These are phyloP conservation scores for Phycomyces blakesleeanus DNA, from an alignment of 192 early-diverging fungal species.

Conservation along the genomic window DNA sequence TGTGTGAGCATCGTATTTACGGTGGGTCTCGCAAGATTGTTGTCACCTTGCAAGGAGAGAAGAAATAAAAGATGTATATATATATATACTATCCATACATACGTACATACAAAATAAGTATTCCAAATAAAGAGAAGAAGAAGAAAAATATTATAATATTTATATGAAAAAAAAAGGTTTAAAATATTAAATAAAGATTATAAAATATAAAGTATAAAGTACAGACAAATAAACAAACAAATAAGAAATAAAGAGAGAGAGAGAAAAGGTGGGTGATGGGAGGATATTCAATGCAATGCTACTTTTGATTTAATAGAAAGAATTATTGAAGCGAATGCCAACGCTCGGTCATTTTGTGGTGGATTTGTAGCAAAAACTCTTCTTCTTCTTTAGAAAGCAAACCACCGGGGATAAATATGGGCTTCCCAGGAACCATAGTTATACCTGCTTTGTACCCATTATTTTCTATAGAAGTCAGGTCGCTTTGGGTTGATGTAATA, in stretches of 20 bases:
- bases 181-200: too few relatives aligned
- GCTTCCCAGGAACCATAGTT: neutral
- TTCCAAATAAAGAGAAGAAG: neutral
- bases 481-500: neutral
- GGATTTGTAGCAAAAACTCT: neutral
- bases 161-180: neutral
- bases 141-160: neutral
- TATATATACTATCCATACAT: too few relatives aligned
- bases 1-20: constrained; percentile 69
- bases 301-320: too few relatives aligned
- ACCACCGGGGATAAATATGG: neutral
- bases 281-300: too few relatives aligned
- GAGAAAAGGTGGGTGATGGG: too few relatives aligned
- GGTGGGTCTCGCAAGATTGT: constrained; percentile 60
- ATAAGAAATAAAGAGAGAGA: neutral
- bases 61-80: too few relatives aligned
- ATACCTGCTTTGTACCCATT: neutral
- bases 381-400: neutral
- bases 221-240: too few relatives aligned
- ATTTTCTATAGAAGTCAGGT: neutral
- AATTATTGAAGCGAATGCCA: neutral
- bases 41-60: constrained; percentile 76
- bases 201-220: too few relatives aligned
- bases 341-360: neutral
- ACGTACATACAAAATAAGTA: too few relatives aligned